These are phyloP conservation scores for Salix brachista DNA, from an alignment of 345 rosid genomes.

Conservation along the genomic window DNA sequence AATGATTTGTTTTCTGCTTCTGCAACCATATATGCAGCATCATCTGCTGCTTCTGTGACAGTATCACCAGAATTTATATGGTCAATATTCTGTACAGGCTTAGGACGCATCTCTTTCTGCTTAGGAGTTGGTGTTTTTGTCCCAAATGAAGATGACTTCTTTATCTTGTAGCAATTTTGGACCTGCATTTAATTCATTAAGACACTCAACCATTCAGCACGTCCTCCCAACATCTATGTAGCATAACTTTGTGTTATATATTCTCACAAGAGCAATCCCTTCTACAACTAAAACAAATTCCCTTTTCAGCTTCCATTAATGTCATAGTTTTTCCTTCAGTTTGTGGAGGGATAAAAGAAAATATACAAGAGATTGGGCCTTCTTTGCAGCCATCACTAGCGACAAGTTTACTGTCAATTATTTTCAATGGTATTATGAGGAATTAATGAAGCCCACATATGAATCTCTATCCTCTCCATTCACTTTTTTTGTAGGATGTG, in stretches of 20 bases:
- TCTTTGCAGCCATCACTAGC: constrained; percentile 2
- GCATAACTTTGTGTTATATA: neutral
- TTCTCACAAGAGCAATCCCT: neutral
- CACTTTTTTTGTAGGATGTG: neutral
- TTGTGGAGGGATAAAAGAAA: neutral
- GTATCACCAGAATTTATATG: constrained; percentile 26
- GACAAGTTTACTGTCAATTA: neutral
- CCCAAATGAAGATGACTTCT: constrained; percentile 20
- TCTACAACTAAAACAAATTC: neutral
- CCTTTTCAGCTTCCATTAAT: neutral
- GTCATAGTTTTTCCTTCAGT: neutral
- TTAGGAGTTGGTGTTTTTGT: constrained; percentile 26
- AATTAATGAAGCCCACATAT: neutral
- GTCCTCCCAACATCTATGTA: neutral
- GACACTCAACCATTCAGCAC: constrained; percentile 3
- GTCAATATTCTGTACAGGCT: constrained; percentile 23
- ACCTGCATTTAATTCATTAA: constrained; percentile 36
- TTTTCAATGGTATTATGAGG: neutral
- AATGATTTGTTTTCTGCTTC: constrained; percentile 78
- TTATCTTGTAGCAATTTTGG: constrained; percentile 46
- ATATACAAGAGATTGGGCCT: neutral
- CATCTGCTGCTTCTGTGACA: constrained; percentile 53
- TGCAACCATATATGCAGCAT: constrained; percentile 63
- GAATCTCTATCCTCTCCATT: neutral
- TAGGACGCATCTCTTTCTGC: constrained; percentile 35